Base-by-base conservation (phyloP, 805 yeast species). In the Teunomyces kruisii region DNA sequence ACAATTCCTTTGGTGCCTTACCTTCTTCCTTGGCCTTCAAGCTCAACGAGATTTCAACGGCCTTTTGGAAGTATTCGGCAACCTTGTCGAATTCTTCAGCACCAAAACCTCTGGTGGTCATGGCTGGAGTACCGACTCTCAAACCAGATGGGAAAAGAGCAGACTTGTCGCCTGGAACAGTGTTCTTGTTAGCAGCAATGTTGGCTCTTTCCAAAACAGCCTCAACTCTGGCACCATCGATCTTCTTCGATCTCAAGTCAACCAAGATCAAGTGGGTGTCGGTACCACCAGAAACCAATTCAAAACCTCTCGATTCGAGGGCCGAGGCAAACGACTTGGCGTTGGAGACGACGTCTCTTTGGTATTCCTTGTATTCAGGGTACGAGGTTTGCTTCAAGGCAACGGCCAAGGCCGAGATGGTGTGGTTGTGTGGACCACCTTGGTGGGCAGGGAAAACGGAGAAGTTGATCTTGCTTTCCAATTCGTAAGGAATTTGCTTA, bases 371-470 rank as follows among this genome's bases (percentile, higher is more conserved):
- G 75, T 85, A 94, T 70, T 91, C 97, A 49, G 95, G 96, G 42
- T 88, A 76, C 53, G 81, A 78, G 49, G 96, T 95, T 76, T 94
- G 99, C 68, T 90, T 90, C 67, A 94, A 81, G 42, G 99, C 98
- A 53, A 91, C 94, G 13, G 98, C 97, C 61, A 94, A 75, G 29
- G 98, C 99, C 57, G 97, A 86, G 66, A 94, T 94, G 56, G 99
- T 94, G 76, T 94, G 99, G 79, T 94, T 94, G 75, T 94, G 98
- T 60, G 99, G 99, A 67, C 99, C 99, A 78, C 99, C 99, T 78
- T 94, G 99, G 74, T 94, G 99, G 56, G 96, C 99, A 61, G 99
- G 99, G 92, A 94, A 94, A 44, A 94, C 99, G 8, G 97, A 90
- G 71, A 94, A 94, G 80, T 94, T 94, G 74, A 94, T 91, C 67